A percentile compares a stretch with the other conserved stretches of the same genome.
Conservation (phyloP, 2,329 filamentous ascomycete genomes). For the Cadophora sp. region DNA sequence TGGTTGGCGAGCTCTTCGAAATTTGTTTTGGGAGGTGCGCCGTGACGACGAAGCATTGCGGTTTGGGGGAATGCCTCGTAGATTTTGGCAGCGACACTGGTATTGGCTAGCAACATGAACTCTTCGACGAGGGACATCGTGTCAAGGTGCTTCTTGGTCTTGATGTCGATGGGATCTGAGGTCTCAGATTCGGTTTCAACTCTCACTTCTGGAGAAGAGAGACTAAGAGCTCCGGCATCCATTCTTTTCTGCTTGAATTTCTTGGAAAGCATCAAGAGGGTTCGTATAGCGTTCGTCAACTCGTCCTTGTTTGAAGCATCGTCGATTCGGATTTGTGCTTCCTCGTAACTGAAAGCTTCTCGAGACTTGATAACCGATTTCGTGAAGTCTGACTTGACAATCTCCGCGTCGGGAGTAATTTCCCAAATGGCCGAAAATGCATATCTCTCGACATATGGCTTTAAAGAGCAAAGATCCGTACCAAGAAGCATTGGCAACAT, state of each 20-base stretch:
- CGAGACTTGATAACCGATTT: constrained; percentile 98
- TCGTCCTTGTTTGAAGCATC: constrained; percentile 87
- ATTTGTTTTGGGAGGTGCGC: constrained; percentile 90
- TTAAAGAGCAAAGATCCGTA: constrained; percentile 94
- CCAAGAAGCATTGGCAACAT: constrained; percentile 98
- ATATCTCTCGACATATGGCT: constrained; percentile 95
- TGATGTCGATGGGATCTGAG: constrained; percentile 93
- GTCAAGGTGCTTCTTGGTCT: constrained; percentile 91
- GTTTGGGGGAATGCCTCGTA: constrained; percentile 94
- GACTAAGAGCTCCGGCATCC: constrained; percentile 91
- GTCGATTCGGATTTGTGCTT: constrained; percentile 93
- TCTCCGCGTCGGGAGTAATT: constrained; percentile 81
- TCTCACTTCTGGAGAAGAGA: constrained; percentile 97
- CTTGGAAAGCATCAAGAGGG: constrained; percentile 85
- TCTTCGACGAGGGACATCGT: constrained; percentile 98
- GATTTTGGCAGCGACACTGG: constrained; percentile 88
- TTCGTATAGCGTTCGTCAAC: constrained; percentile 87
- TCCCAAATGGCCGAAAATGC: constrained; percentile 92
- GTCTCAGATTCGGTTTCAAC: constrained; percentile 96
- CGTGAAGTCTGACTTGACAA: constrained; percentile 86
- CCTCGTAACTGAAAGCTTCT: constrained; percentile 97
- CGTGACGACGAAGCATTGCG: constrained; percentile 90
- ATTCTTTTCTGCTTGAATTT: constrained; percentile 94
- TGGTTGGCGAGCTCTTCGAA: constrained; percentile 95
- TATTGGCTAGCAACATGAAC: constrained; percentile 99